A percentile compares a stretch with the other conserved stretches of the same genome.
These are phyloP conservation scores for Candida sanyiensis DNA, from an alignment of 805 yeast genomes.

Conservation along the genomic window DNA sequence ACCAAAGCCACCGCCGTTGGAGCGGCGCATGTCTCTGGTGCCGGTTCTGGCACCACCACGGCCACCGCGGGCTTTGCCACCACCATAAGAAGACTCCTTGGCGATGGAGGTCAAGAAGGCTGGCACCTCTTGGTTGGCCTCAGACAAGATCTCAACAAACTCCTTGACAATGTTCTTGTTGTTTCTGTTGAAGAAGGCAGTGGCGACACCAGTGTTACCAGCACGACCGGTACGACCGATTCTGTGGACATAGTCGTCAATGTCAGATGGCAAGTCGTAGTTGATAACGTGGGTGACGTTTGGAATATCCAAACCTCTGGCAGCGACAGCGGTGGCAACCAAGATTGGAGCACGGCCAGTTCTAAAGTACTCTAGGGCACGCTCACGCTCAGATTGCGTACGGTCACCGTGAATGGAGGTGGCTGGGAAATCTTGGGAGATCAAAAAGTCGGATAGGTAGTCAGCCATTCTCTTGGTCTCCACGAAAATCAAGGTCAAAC, in stretches of 20 bases:
- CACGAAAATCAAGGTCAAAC: slow-evolving; percentile 90
- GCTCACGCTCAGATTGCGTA: slow-evolving; percentile 95
- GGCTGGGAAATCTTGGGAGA: slow-evolving; percentile 87
- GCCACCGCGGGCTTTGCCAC: slow-evolving; percentile 46
- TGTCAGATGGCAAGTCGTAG: slow-evolving; percentile 93
- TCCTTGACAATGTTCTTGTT: slow-evolving; percentile 87
- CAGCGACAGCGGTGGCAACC: slow-evolving; percentile 99
- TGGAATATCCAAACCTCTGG: slow-evolving; percentile 99
- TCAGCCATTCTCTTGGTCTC: slow-evolving; percentile 99
- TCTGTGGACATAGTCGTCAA: slow-evolving; percentile 98
- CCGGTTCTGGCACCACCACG: slow-evolving; percentile 39
- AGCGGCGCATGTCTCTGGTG: slow-evolving; percentile 48
- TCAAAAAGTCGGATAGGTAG: slow-evolving; percentile 84
- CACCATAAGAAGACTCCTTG: slow-evolving; percentile 62
- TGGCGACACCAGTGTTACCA: slow-evolving; percentile 97
- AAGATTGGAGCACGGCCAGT: slow-evolving; percentile 86
- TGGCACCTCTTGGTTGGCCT: slow-evolving; percentile 98
- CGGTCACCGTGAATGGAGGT: slow-evolving; percentile 99
- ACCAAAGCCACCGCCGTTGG: slow-evolving; percentile 22
- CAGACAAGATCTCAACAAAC: slow-evolving; percentile 76
- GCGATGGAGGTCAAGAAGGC: slow-evolving; percentile 73
- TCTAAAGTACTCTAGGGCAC: slow-evolving; percentile 92
- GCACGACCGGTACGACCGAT: slow-evolving; percentile 99
- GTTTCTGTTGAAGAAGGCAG: slow-evolving; percentile 96
- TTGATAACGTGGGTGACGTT: slow-evolving; percentile 97